Conservation (phyloP, 371 early-diverging fungal genomes). For the Circinella umbellata region DNA sequence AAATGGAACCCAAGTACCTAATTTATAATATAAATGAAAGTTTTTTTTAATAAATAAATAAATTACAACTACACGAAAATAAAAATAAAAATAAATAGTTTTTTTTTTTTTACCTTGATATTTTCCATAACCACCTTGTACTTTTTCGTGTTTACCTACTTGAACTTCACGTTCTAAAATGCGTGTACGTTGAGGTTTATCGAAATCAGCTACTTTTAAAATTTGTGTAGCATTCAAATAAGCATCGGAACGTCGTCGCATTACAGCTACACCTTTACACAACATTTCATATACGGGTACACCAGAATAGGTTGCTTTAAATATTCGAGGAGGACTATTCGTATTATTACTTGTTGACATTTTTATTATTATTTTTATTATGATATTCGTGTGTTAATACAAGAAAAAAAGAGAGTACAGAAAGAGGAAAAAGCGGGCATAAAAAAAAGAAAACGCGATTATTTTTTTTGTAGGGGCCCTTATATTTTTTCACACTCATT, state of each 20-base stretch:
- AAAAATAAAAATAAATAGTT: neutral
- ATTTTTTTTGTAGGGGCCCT: too few species aligned
- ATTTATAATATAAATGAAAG: neutral
- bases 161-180: conserved; percentile 89
- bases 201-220: conserved; percentile 91
- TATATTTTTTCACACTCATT: neutral
- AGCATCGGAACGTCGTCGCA: conserved; percentile 84
- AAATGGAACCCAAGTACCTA: conserved; percentile 84
- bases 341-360: neutral
- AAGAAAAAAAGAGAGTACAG: too few species aligned
- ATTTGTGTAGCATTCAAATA: conserved; percentile 95
- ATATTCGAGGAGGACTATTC: conserved; percentile 21
- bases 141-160: conserved; percentile 84
- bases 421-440: too few species aligned
- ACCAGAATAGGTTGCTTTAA: conserved; percentile 87
- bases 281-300: conserved; percentile 90
- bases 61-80: neutral
- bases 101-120: conserved; percentile 84
- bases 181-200: conserved; percentile 87
- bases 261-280: conserved; percentile 84
- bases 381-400: neutral
- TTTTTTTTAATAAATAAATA: neutral
- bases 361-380: neutral
- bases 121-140: conserved; percentile 96
- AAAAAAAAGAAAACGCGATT: too few species aligned